Base-by-base conservation (phyloP, 2,329 filamentous ascomycete species). In the Xylaria sp. region DNA sequence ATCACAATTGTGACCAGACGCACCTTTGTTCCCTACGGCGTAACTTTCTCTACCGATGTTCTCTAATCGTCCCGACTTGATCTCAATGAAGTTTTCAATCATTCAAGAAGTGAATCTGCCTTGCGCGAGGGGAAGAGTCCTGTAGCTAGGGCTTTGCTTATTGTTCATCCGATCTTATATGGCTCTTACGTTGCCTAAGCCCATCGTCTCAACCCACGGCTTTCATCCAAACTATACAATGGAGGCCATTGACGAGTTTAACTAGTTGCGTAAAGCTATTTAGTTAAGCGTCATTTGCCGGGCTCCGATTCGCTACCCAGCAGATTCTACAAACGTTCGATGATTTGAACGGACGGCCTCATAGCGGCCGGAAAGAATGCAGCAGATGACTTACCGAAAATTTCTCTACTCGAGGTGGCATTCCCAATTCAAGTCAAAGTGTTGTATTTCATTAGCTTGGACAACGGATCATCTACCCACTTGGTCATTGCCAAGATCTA, bases 401-500 rank as follows among this genome's bases (percentile, higher is more conserved):
- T 18, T 28, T 56, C 20, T 13, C 25, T 12, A 44, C 34, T 54
- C 15, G 18, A 59, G 37, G 60, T 20, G 28, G 28, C 13, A 58
- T 31, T 39, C n/a, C 9, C 46, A 23, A 25, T 12, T 58, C 39
- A 31, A 59, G n/a, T 63, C 54, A 60, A 25, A 39, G 52, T 56
- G 34, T 20, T 52, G 2, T 44, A 31, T 58, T 37, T 25, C 25
- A 28, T 28, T 13, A 57, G 28, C 34, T 25, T 8, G 12, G 39
- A 54, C 41, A 25, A 59, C 55, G 56, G 56, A n/a, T 37, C 63
- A 67, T 55, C 52, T 65, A 70, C 65, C 65, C 59, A 54, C 61
- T 63, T 71, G 41, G 50, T 44, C n/a, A 54, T 50, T 46, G 67
- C 67, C 67, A 69, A 72, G 69, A 56, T 46, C 31, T 31, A 31